Evolutionary conservation across 345 rosid species (phyloP), one percentile per base, ranked within the genome.

Genomic region (Melaleuca alternifolia): DNA sequence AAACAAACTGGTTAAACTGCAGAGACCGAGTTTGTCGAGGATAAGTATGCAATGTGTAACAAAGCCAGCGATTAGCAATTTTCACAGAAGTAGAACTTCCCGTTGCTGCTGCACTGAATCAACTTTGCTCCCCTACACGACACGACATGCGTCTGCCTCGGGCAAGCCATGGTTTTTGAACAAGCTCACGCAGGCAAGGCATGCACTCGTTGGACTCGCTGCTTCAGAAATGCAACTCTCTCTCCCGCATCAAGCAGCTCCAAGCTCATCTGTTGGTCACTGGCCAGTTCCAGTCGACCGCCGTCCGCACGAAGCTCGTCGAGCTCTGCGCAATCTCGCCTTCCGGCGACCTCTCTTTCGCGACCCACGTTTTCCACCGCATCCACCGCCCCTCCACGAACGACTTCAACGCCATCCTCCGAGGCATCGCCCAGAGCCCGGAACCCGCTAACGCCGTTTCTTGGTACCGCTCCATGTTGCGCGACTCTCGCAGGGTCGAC

Each of bases 351-450:
- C 96, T 97, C 86, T 62, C 94, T 86, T 87, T 91, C 65, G 98
- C 98, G 88, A 86, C 90, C 61, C 24, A 37, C 85, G 50, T 94
- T 61, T 94, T 96, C 91, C 88, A 52, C 54, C 93, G 84, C 85
- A 91, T 93, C 88, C 89, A 79, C 51, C 83, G 14, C 54, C 98
- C 98, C 82, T 86, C 94, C 84, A 93, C 98, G 84, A 96, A 94
- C 88, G 99, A 97, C 86, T 95, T 93, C 92, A 97, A 96, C 86
- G 98, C 98, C 41, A 88, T 97, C 92, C 91, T 97, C 89, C 96
- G 99, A 3, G 98, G 98, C 88, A 89, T 92, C 88, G 91, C 93
- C 88, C 84, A 83, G 20, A 90, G 93, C 75, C 92, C 95, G 18
- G 59, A 89, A 41, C 99, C 99, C 6, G 41, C 89, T 4, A 76